Base-by-base conservation (phyloP, 2,329 filamentous ascomycete genomes). In the Botrytis aclada region DNA sequence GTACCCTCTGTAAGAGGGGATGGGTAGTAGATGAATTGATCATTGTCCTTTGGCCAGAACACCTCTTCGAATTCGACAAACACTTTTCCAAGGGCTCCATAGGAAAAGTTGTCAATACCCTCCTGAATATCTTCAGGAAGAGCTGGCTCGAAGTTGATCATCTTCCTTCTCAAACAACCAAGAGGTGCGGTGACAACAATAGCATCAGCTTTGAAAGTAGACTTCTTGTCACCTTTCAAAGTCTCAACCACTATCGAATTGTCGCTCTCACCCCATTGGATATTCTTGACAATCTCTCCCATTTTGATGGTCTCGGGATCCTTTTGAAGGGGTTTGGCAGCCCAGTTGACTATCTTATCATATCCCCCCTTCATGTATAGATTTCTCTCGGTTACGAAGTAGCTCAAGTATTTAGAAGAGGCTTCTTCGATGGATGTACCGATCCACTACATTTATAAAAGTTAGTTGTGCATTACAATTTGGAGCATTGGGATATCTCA, bases 311-410 rank as follows among this genome's bases (percentile, higher is more conserved):
- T 82, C 34, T 79, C 78, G 5, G 82, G 79, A 62, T 81, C 77
- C n/a, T 77, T 73, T 56, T 76, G 77, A 58, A 84, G 80, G 22
- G 81, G 79, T 69, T 81, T 76, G 22, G 82, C 81, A 45, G 80
- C 82, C 83, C 83, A 84, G 51, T 83, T 78, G 39, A 84, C 80
- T 43, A 84, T 82, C 65, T 80, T 81, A 74, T 84, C 83, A 73
- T 84, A 84, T n/a, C 83, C 83, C 54, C 82, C 83, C 76, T 83
- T 83, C 82, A 84, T 84, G 76, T 84, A 84, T 54, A 84, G 78
- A 75, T 84, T 84, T 69, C 83, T 78, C 77, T 84, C 83, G 1
- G 82, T 84, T 41, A 83, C 80, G 70, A 84, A 84, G 72, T 84
- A 84, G 70, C 80, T 81, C 66, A 84, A 77, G 76, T 84, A 80